Evolutionary conservation across 371 early-diverging fungal species (phyloP), one percentile per base, ranked within the genome.

Genomic region (Massospora cicadina): DNA sequence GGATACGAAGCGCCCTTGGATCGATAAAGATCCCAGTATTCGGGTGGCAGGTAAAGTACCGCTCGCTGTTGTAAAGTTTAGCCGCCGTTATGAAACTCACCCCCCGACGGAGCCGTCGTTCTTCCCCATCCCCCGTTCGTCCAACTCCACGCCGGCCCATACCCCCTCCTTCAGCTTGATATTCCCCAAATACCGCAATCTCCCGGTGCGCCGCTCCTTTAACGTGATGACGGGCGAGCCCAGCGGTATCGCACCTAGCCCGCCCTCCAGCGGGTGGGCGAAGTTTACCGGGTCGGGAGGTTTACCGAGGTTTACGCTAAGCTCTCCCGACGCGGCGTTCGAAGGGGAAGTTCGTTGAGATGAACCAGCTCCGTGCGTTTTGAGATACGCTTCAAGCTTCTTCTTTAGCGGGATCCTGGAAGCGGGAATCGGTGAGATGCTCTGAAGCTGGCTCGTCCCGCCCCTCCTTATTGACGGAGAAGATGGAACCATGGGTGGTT

Each of bases 121-220:
- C 69, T 90, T 90, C 54, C 91, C 91, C 24, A 77, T 74, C 26
- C 85, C 87, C n/a, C 68, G 71, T 25, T 72, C 65, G 64, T 90
- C 89, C 2, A 90, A 74, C 69, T 86, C 86, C 54, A 90, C 79
- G 13, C 91, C 91, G 12, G 85, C 85, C 90, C 90, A 90, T 2
- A 76, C 65, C 12, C 91, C 91, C 12, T 78, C 73, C 68, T 84
- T 85, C 65, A 82, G 79, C 54, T 81, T 74, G 25, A 82, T 80
- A 1, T 81, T 77, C 1, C 89, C 89, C 27, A 89, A 60, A 70
- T 78, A 91, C 53, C 79, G 77, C 23, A 91, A 73, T 7, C 82
- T 84, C 43, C 91, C 91, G 7, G 78, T 73, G 24, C 33, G 28
- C 23, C 25, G 43, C 21, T 59, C 60, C 21, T 31, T 59, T 26